Base-by-base conservation (phyloP, 139 green algal genomes). In the Coccomyxa sp. region DNA sequence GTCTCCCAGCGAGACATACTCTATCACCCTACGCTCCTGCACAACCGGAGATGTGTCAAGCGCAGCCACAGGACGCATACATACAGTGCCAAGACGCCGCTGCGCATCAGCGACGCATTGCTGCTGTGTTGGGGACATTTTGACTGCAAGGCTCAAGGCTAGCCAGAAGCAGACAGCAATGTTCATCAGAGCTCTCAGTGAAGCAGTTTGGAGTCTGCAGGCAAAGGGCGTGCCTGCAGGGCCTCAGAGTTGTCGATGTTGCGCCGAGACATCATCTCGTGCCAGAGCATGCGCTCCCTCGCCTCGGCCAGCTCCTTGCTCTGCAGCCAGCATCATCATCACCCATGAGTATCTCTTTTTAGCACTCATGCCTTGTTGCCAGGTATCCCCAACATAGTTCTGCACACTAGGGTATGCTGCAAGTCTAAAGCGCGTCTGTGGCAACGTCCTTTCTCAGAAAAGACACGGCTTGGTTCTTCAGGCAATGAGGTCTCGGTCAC, bases 1-100 rank as follows among this genome's bases (percentile, higher is more conserved):
- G 82, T 97, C 93, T 1, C 93, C 93, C n/a, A 93, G 68, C 2
- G 73, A 77, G 33, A 93, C 78, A 41, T 88, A 88, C 76, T 92
- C 85, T 18, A 93, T 73, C 73, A 91, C 77, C 0, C 83, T 76
- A 55, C 82, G 82, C 40, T 92, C 88, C 81, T 91, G 84, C 68
- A 84, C 8, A 22, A 78, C 41, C 34, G 3, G 1, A 54, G 14
- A 29, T 18, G 24, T 41, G 35, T 34, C 29, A 41, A 31, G 69
- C 69, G 27, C 5, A 64, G 50, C 50, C 50, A 64, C 50, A 64
- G 5, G 50, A 64, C 22, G 18, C 22, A 6, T 64, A 64, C 1
- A 7, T 64, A 64, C 50, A n/a, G n/a, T n/a, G n/a, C n/a, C n/a
- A n/a, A n/a, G n/a, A n/a, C n/a, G n/a, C n/a, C n/a, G n/a, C n/a